Conservation (phyloP, 164 flowering plant genomes). For the Stephania japonica region DNA sequence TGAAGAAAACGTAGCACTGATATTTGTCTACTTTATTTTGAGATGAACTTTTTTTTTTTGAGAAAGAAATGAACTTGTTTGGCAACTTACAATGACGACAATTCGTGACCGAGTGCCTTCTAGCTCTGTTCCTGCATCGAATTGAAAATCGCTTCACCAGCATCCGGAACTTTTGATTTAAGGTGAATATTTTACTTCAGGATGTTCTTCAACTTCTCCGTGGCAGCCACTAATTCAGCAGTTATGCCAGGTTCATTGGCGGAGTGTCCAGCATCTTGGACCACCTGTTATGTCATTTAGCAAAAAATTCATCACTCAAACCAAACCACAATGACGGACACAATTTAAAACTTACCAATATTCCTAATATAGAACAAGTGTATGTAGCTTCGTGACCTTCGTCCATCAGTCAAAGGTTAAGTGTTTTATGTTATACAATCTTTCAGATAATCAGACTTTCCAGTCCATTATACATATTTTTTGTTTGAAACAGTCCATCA, state of each 20-base stretch:
- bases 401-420: neutral
- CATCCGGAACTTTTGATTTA: neutral
- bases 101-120: neutral
- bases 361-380: neutral
- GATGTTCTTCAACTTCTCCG: constrained; percentile 55
- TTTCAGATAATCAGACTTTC: neutral
- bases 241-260: constrained; percentile 75
- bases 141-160: neutral
- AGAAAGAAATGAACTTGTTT: too few species aligned
- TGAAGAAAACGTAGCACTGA: neutral
- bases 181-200: constrained; percentile 19
- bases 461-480: neutral
- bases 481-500: neutral
- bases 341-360: neutral
- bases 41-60: neutral
- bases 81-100: neutral
- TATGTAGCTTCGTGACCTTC: too few species aligned
- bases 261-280: constrained; percentile 78
- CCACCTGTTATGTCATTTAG: constrained; percentile 37
- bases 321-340: neutral
- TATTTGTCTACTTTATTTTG: neutral
- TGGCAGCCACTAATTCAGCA: constrained; percentile 82
- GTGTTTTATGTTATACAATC: neutral
- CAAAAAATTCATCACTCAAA: neutral
- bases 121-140: neutral